These are phyloP conservation scores for Heterobasidion parviporum DNA, from an alignment of 1,284 basidiomycete genomes.

Conservation along the genomic window DNA sequence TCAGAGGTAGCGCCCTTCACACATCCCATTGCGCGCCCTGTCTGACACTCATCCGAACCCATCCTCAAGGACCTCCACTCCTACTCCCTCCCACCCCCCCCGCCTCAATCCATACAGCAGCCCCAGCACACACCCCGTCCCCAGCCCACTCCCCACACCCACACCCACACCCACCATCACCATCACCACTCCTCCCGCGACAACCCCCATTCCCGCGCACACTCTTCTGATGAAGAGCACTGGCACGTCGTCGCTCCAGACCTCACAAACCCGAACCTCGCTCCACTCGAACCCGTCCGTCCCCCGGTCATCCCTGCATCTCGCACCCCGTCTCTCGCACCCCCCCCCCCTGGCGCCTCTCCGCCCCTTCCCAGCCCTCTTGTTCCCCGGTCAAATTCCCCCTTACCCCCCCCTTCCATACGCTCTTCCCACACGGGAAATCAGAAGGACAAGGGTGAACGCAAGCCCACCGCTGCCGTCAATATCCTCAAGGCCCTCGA, in stretches of 20 bases:
- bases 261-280: constrained; percentile 6
- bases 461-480: constrained; percentile 29
- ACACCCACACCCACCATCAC: constrained; percentile 4
- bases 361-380: constrained; percentile 14
- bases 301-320: constrained; percentile 29
- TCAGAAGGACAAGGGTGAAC: constrained; percentile 14
- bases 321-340: constrained; percentile 37
- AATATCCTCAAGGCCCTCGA: constrained; percentile 54
- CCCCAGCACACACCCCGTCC: neutral
- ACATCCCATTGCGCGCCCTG: constrained; percentile 6
- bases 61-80: constrained; percentile 2
- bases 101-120: neutral
- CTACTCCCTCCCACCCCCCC: neutral
- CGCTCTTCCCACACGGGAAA: constrained; percentile 20
- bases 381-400: constrained; percentile 6
- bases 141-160: neutral
- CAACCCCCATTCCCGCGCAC: constrained; percentile 17
- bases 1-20: constrained; percentile 21
- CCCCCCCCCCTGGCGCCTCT: constrained; percentile 30
- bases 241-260: constrained; percentile 38
- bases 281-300: constrained; percentile 16
- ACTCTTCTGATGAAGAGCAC: constrained; percentile 30
- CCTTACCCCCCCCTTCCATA: constrained; percentile 30
- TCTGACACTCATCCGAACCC: neutral
- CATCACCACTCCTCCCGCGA: constrained; percentile 14